These are phyloP conservation scores for Trametes pubescens DNA, from an alignment of 1,284 basidiomycete species.

Conservation along the genomic window DNA sequence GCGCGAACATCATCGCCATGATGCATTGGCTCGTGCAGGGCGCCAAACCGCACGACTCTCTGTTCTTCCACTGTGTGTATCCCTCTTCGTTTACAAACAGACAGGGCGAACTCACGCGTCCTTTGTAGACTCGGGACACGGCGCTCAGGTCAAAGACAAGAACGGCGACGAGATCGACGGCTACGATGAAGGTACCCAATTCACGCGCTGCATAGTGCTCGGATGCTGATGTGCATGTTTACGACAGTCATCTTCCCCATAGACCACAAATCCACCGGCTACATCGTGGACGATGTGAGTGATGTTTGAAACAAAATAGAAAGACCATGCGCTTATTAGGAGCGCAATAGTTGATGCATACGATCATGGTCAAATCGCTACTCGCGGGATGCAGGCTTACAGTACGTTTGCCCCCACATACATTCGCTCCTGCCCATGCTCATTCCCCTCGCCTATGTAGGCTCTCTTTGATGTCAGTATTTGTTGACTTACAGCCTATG, in stretches of 20 bases:
- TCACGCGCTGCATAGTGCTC: not conserved
- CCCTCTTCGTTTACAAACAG: not conserved
- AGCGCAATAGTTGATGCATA: constrained; percentile 59
- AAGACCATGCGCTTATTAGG: not conserved
- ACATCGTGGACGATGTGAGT: constrained; percentile 83
- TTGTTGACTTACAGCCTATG: not conserved
- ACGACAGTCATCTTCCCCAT: constrained; percentile 64
- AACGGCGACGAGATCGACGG: constrained; percentile 76
- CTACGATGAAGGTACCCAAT: constrained; percentile 62
- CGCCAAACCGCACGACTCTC: constrained; percentile 79
- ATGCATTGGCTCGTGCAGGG: constrained; percentile 89
- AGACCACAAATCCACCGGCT: constrained; percentile 73
- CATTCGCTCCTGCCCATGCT: not conserved
- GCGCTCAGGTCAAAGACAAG: constrained; percentile 77
- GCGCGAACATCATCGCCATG: constrained; percentile 80
- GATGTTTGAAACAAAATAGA: not conserved
- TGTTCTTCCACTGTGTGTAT: constrained; percentile 86
- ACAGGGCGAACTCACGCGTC: not conserved
- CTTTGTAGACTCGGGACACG: constrained; percentile 78
- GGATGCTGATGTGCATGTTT: not conserved
- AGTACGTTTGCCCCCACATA: constrained; percentile 50
- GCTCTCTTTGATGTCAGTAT: constrained; percentile 72
- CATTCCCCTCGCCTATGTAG: no score
- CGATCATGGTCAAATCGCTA: constrained; percentile 65
- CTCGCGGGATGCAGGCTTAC: constrained; percentile 73